Evolutionary conservation across 306 rosid species (phyloP), one percentile per base, ranked within the genome.

Genomic region (Dalbergia oliveri): DNA sequence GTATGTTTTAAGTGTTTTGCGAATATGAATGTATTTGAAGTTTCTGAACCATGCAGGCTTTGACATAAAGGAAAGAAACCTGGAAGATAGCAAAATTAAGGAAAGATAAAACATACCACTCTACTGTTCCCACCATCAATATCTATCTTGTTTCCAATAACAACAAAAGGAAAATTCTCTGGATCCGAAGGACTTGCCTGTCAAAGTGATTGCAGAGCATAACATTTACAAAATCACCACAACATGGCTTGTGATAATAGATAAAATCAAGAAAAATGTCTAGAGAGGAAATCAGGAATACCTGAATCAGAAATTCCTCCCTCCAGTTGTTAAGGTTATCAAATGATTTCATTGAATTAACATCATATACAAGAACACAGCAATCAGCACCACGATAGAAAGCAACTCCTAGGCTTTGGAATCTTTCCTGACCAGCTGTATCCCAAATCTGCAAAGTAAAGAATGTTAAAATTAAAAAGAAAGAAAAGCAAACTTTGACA

Each of bases 101-200:
- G 66, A 51, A 34, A 72, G 79, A 16, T 3, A 33, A 77, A 58
- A 78, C 93, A 56, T 91, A 96, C 99, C 95, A 96, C 99, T 87
- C 99, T 89, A 78, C 97, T 87, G 81, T 93, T 96, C 76, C 98
- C 99, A 83, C 97, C 92, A 87, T 96, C 99, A 73, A 96, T 90
- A 59, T 96, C 99, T 39, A 96, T 76, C 88, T 96, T 96, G 92
- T 96, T 96, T 87, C 99, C 99, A 59, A 96, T 85, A 73, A 96
- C 98, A 60, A 93, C 99, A 70, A 96, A 96, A 45, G 99, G 99
- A 72, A 96, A 96, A 84, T 96, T 96, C 85, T 96, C 99, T 23
- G 99, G 99, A 85, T 96, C 98, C 8, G 98, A 91, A 61, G 99
- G 99, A 81, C 93, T 96, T 34, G 99, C 99, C 99, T 96, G 95